Percentiles rank a stretch among this genome's conserved stretches.
Evolutionary conservation across 768 basidiomycete species (phyloP).

Genomic region (Tubosaeta sp.): DNA sequence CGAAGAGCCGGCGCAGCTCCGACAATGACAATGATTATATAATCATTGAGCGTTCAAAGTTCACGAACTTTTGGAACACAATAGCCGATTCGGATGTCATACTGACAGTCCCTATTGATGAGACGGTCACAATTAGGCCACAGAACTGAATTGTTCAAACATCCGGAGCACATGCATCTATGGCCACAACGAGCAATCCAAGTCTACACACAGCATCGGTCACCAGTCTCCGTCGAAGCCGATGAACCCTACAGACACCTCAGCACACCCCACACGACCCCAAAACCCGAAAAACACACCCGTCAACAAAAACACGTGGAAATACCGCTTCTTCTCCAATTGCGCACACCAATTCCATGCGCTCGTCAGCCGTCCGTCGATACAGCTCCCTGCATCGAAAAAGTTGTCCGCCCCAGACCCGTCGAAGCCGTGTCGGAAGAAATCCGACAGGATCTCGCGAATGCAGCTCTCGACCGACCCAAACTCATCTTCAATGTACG

Average conservation of each 20-base stretch:
- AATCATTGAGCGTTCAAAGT: no score
- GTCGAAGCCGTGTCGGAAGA: constrained; percentile 86
- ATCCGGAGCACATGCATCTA: background rate
- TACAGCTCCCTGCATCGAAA: constrained; percentile 81
- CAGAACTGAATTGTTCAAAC: background rate
- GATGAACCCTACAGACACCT: constrained; percentile 53
- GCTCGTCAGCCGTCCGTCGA: constrained; percentile 82
- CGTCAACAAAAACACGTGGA: constrained; percentile 71
- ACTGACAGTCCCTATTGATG: no score
- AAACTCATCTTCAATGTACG: constrained; percentile 80
- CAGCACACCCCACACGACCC: background rate
- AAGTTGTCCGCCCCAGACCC: constrained; percentile 91
- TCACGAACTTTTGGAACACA: no score
- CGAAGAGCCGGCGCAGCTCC: no score
- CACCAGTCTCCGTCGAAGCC: constrained; percentile 88
- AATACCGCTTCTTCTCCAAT: constrained; percentile 83
- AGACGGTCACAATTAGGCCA: background rate
- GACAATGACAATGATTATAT: no score
- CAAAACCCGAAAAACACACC: constrained; percentile 41
- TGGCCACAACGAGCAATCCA: background rate
- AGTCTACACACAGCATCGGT: constrained; percentile 1
- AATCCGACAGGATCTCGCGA: constrained; percentile 73
- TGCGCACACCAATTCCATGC: constrained; percentile 91
- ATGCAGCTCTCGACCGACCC: constrained; percentile 67
- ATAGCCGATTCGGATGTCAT: no score